Conservation (phyloP, 116 monocot species). For the Trichopus zeylanicus region DNA sequence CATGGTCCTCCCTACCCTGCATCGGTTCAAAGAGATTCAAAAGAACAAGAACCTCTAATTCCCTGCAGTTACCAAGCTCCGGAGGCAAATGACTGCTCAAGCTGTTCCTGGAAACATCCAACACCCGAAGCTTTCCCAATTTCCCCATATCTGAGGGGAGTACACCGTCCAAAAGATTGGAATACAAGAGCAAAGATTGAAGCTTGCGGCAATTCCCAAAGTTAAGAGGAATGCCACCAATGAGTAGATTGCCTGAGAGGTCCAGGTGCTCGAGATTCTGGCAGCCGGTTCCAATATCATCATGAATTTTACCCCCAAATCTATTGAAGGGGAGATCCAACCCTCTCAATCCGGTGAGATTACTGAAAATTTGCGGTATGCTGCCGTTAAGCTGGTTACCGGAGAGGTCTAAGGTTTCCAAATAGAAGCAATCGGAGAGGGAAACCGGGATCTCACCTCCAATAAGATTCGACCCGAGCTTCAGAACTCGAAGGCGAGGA, state of each 20-base stretch:
- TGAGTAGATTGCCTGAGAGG: constrained; percentile 48
- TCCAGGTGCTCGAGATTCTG: constrained; percentile 36
- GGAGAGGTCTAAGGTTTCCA: constrained; percentile 21
- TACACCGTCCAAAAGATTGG: constrained; percentile 45
- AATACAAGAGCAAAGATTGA: constrained; percentile 37
- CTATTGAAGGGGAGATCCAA: constrained; percentile 38
- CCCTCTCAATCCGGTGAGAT: constrained; percentile 16
- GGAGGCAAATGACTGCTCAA: constrained; percentile 56
- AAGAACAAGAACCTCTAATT: constrained; percentile 56
- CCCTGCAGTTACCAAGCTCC: constrained; percentile 64
- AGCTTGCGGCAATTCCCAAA: constrained; percentile 62
- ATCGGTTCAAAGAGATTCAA: constrained; percentile 35
- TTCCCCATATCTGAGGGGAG: constrained; percentile 55
- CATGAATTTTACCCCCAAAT: constrained; percentile 30
- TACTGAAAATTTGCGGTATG: not conserved
- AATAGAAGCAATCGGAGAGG: constrained; percentile 11
- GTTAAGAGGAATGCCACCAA: constrained; percentile 43
- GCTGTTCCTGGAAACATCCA: constrained; percentile 76
- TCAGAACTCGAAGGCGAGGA: constrained; percentile 18
- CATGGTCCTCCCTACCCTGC: constrained; percentile 2
- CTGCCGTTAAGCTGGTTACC: not conserved
- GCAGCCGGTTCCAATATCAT: constrained; percentile 30
- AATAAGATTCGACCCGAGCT: constrained; percentile 39
- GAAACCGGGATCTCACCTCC: constrained; percentile 30
- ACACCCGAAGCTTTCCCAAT: constrained; percentile 44